Evolutionary conservation across 1,284 basidiomycete species (phyloP).

Genomic region (Trichosporon coremiiforme): DNA sequence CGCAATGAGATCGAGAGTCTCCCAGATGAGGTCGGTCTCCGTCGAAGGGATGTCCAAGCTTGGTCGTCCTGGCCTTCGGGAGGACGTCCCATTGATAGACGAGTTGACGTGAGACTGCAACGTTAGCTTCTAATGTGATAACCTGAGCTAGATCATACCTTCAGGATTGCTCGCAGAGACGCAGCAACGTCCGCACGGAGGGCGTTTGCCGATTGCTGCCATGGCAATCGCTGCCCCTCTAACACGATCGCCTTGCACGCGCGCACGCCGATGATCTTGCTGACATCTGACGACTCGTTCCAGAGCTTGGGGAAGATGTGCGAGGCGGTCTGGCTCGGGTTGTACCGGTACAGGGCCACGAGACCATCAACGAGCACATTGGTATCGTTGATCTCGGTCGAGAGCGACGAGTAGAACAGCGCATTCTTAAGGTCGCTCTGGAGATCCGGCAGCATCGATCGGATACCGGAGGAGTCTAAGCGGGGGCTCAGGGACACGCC

Average conservation of each 20-base stretch:
- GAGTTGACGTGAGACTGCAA: slow-evolving; percentile 21
- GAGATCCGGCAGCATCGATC: slow-evolving; percentile 68
- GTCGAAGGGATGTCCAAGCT: slow-evolving; percentile 31
- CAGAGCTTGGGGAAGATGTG: slow-evolving; percentile 69
- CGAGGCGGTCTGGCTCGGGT: slow-evolving; percentile 65
- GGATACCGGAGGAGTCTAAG: slow-evolving; percentile 64
- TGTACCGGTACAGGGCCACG: slow-evolving; percentile 69
- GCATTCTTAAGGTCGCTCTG: slow-evolving; percentile 70
- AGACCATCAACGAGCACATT: slow-evolving; percentile 74
- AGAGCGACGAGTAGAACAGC: slow-evolving; percentile 42
- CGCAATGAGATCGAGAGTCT: slow-evolving; percentile 41
- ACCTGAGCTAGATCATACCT: slow-evolving; percentile 34
- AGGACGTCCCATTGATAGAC: slow-evolving; percentile 20
- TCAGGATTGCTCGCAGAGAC: slow-evolving; percentile 39
- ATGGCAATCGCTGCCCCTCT: slow-evolving; percentile 46
- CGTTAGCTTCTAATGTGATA: neutral
- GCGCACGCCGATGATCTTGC: slow-evolving; percentile 75
- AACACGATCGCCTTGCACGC: slow-evolving; percentile 64
- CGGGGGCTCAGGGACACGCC: slow-evolving; percentile 67
- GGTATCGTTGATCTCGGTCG: slow-evolving; percentile 67
- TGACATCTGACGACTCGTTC: slow-evolving; percentile 72
- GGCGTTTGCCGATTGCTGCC: slow-evolving; percentile 35
- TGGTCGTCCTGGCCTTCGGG: slow-evolving; percentile 25
- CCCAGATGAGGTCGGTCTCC: slow-evolving; percentile 37
- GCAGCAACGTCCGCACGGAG: slow-evolving; percentile 37